Evolutionary conservation across 441 rosid species (phyloP).

Genomic region (Syzygium malaccense): DNA sequence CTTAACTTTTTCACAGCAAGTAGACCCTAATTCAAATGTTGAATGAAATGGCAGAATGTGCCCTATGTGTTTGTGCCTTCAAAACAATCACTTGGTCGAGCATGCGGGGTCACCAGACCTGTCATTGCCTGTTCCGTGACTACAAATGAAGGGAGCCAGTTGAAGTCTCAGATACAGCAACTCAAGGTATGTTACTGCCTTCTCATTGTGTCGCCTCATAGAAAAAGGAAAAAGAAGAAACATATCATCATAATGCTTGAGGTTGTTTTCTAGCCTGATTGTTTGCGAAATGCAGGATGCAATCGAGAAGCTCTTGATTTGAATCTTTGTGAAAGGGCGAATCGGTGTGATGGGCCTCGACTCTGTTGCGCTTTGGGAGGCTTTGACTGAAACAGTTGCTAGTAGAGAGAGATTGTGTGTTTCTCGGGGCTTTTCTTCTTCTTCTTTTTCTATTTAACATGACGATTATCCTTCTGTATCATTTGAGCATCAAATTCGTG

Average conservation of each 20-base stretch:
- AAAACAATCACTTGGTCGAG: constrained; percentile 92
- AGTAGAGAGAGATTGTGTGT: background rate
- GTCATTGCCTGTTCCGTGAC: constrained; percentile 89
- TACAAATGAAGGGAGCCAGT: constrained; percentile 77
- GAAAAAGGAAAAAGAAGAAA: background rate
- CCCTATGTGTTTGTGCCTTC: constrained; percentile 97
- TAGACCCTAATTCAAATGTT: background rate
- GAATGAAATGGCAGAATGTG: constrained; percentile 51
- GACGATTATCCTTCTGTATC: background rate
- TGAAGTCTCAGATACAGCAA: constrained; percentile 76
- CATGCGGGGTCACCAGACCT: constrained; percentile 97
- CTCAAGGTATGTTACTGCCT: constrained; percentile 49
- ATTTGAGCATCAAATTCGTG: background rate
- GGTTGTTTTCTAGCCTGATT: background rate
- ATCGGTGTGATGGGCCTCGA: constrained; percentile 94
- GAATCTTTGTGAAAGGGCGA: background rate
- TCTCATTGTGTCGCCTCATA: background rate
- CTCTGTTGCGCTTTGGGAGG: constrained; percentile 35
- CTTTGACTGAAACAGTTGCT: constrained; percentile 67
- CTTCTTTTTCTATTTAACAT: background rate
- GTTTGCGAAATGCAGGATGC: constrained; percentile 55
- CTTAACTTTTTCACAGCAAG: background rate
- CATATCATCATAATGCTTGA: background rate
- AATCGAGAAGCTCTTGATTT: constrained; percentile 89
- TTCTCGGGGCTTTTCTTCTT: background rate